Evolutionary conservation across 1,284 basidiomycete genomes (phyloP).

Genomic region (Cutaneotrichosporon sp.): DNA sequence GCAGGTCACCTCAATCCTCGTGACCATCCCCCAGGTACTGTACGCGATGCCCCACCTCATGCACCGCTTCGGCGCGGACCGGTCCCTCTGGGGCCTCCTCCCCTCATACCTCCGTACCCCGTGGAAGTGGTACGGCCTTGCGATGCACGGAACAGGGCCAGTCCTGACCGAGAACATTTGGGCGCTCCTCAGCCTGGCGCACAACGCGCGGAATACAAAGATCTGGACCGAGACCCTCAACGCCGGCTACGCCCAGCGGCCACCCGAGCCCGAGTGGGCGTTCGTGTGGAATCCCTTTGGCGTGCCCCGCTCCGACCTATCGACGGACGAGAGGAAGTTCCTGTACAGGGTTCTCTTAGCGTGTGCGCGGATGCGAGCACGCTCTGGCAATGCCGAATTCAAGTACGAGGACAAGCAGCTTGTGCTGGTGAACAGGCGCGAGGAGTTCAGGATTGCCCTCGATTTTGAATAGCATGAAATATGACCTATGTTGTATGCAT

Average conservation of each 20-base stretch:
- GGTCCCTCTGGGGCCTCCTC: background rate
- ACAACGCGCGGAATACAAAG: background rate
- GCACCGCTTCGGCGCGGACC: background rate
- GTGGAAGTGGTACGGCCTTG: background rate
- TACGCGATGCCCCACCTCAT: background rate
- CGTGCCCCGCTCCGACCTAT: background rate
- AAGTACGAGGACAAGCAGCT: too few relatives aligned
- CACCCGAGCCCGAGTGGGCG: background rate
- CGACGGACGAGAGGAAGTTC: background rate
- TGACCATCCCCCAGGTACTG: background rate
- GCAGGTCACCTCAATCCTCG: background rate
- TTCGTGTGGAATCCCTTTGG: background rate
- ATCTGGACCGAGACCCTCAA: background rate
- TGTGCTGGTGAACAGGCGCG: too few relatives aligned
- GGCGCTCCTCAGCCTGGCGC: background rate
- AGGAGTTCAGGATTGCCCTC: too few relatives aligned
- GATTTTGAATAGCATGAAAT: too few relatives aligned
- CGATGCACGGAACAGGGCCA: background rate
- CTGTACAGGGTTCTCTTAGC: background rate
- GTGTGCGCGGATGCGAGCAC: background rate
- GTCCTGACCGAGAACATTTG: background rate
- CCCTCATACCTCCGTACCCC: background rate
- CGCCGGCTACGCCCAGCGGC: background rate
- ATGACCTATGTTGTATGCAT: too few relatives aligned
- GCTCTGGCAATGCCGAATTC: too few relatives aligned